Base-by-base conservation (phyloP, 495 filamentous ascomycete species). In the Thermothielavioides terrestris region DNA sequence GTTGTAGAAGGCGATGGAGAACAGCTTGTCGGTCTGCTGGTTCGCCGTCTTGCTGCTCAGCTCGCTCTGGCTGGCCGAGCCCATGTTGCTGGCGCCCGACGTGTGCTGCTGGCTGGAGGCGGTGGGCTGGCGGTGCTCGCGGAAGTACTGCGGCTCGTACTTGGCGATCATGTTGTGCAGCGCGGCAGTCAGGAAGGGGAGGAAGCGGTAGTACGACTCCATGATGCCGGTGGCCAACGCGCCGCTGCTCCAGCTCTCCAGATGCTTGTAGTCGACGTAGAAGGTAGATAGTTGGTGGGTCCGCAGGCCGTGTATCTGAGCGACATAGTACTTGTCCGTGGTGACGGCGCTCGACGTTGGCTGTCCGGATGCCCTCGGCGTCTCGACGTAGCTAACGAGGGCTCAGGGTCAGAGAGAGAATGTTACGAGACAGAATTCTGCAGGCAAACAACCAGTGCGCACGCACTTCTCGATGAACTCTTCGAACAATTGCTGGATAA, bases 1-100 rank as follows among this genome's bases (percentile, higher is more conserved):
- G 63, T 97, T 95, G 73, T 96, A 96, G 65, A 97, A 96, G 11
- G 94, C 94, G 23, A 97, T 74, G 14, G 89, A 77, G 61, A 99
- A 99, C 14, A 97, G 69, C 68, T 94, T 95, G 66, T 99, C 92
- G 6, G 94, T 95, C 67, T 94, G 88, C 62, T 94, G 92, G 64
- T 94, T 88, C n/a, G 79, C 79, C 20, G 85, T 92, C 71, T 87
- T 88, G 51, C 77, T 75, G 46, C 72, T 67, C 8, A 68, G 64
- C 23, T 89, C 86, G 4, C 77, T 77, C 48, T 88, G 80, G 62
- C 76, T 86, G 37, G 71, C 72, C 17, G 74, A 71, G 20, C 71
- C 74, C 40, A 78, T 77, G 54, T 79, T 84, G 46, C 79, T 85
- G 15, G 77, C 76, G 36, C 83, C 73, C 1, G 89, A 89, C 0